Conservation (phyloP, 169 alveolate species). For the Perkinsus olseni region DNA sequence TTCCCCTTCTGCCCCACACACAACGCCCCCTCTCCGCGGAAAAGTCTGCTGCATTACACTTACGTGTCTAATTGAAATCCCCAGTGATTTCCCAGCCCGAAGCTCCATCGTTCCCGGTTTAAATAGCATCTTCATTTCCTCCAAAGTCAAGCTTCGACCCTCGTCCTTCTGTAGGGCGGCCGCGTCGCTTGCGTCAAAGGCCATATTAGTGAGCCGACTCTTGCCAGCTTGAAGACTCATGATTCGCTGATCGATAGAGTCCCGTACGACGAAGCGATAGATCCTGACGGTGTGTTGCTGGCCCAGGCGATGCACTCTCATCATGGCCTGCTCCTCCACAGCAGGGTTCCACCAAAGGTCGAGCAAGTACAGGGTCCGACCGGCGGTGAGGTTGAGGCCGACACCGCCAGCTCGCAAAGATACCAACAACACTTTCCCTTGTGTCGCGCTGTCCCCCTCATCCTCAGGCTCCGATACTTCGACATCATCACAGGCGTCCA, state of each 20-base stretch:
- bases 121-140: neutral
- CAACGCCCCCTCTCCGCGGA: neutral
- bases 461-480: neutral
- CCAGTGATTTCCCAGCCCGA: neutral
- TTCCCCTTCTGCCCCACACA: too few relatives aligned
- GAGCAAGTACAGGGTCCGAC: constrained; percentile 35
- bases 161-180: neutral
- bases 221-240: constrained; percentile 12
- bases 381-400: constrained; percentile 64
- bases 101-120: neutral
- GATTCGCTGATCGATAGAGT: constrained; percentile 17
- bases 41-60: neutral
- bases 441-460: constrained; percentile 23
- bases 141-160: neutral
- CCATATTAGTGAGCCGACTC: neutral
- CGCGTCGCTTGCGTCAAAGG: neutral
- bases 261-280: constrained; percentile 27
- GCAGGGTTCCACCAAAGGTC: constrained; percentile 88
- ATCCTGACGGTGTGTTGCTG: constrained; percentile 66
- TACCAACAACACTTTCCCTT: constrained; percentile 50
- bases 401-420: constrained; percentile 77
- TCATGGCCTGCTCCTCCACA: constrained; percentile 83
- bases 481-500: neutral
- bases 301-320: constrained; percentile 88
- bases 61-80: neutral